Base-by-base conservation (phyloP, 2,329 filamentous ascomycete genomes). In the Alternaria sp. region DNA sequence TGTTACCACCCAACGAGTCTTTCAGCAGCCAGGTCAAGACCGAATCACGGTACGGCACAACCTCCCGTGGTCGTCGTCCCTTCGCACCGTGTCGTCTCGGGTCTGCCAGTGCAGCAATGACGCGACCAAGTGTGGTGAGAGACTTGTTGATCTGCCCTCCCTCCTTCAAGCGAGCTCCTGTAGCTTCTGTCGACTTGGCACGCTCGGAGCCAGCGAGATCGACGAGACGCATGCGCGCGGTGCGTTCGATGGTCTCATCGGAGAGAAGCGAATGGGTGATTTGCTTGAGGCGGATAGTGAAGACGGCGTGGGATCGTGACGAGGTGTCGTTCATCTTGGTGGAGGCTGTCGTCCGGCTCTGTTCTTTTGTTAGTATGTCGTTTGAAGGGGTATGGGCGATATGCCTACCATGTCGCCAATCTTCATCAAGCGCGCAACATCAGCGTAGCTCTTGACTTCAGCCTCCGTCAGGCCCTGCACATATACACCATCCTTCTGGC, bases 311-410 rank as follows among this genome's bases (percentile, higher is more conserved):
- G 67, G 93, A 97, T 79, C 96, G 92, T 67, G 93, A 97, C 57
- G 93, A 97, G 3, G 95, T 98, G 80, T 99, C 96, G 81, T 99
- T 99, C 96, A 99, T 99, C 83, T 97, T 98, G 63, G 96, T 99
- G 77, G 92, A 93, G 13, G 96, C 96, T 19, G 89, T 91, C 0
- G 96, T 98, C 51, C 96, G 90, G 61, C 92, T 97, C 67, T 80
- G 30, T 2, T 9, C 1, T 19, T 5, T 1, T 10, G 50, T 74
- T 52, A 75, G 70, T 40, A 46, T 6, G 6, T 25, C 10, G 4
- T 46, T 28, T 15, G 11, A 8, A n/a, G 23, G 5, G 21, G 25
- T 5, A 25, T 11, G n/a, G 9, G 11, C 9, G 19, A 11, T 0
- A 13, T 46, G 55, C 74, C 21, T 70, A 81, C 80, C 61, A 87